Base-by-base conservation (phyloP, 2,329 filamentous ascomycete species). In the Rutstroemia sp. region DNA sequence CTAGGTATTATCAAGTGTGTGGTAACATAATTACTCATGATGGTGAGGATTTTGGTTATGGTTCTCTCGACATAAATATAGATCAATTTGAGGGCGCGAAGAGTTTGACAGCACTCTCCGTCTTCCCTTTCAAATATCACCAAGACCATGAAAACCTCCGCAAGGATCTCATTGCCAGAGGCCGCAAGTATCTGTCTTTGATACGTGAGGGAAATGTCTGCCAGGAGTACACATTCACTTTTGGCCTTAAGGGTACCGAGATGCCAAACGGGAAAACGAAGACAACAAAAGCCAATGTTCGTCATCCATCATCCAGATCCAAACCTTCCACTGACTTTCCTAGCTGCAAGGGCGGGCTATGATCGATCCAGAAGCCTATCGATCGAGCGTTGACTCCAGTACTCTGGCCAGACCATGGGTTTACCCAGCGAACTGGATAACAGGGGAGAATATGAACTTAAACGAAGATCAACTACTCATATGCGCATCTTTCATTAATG, bases 311-410 rank as follows among this genome's bases (percentile, higher is more conserved):
- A 16, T 16, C 16, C 27, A 10, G 10, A 7, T 9, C 17, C 17
- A 17, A 27, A 5, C 17, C 14, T 23, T 12, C 19, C 16, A 21
- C 51, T 46, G 34, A 46, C 51, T 6, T 34, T n/a, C 2, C 12
- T 48, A 54, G 51, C 48, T 48, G 5, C 42, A 8, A 17, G 51
- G 51, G 12, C 51, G 51, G n/a, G 21, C 40, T 3, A 54, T 54
- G 44, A 23, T 48, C 2, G 51, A 54, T 40, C 45, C 34, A 1
- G 51, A 48, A 23, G 51, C 45, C 3, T 54, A 34, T 10, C 23
- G 23, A 25, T 25, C 5, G 9, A 48, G 19, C 25, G 39, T 42
- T 27, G n/a, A 39, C 17, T 40, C 30, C 16, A 39, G 10, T 27
- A 6, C 4, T 14, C 9, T 54, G 5, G 4, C 5, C 40, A 45